phyloP scores from a whole-genome alignment of 352 stramenopile genomes.

The Paralagenidium karlingii region DNA sequence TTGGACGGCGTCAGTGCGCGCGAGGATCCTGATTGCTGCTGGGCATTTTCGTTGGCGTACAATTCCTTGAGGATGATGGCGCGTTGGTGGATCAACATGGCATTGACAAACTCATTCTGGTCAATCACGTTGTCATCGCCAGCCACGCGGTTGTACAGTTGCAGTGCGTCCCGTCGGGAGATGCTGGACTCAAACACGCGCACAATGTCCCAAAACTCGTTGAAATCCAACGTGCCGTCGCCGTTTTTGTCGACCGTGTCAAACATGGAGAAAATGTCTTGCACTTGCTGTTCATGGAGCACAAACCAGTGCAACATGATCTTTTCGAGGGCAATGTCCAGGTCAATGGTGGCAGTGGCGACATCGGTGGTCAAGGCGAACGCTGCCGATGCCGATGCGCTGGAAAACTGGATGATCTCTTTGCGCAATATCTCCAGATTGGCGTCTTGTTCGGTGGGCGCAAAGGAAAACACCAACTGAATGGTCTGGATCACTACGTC shows the following conservation, averaged over 20 bases:
- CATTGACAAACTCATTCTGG: slow-evolving; percentile 62
- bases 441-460: slow-evolving; percentile 19
- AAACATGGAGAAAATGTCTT: slow-evolving; percentile 69
- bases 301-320: slow-evolving; percentile 71
- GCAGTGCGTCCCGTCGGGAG: slow-evolving; percentile 38
- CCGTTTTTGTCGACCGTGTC: slow-evolving; percentile 48
- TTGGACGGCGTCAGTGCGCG: not conserved
- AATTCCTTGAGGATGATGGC: slow-evolving; percentile 48
- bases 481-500: slow-evolving; percentile 57
- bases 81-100: slow-evolving; percentile 64
- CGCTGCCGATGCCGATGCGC: slow-evolving; percentile 4
- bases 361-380: too few species aligned
- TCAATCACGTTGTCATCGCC: slow-evolving; percentile 69
- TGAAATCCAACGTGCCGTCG: slow-evolving; percentile 57
- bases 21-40: too few species aligned
- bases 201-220: slow-evolving; percentile 58
- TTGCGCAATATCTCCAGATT: slow-evolving; percentile 38
- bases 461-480: slow-evolving; percentile 65
- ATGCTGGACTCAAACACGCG: slow-evolving; percentile 46
- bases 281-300: slow-evolving; percentile 63
- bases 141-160: slow-evolving; percentile 47
- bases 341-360: slow-evolving; percentile 19
- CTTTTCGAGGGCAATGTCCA: slow-evolving; percentile 60
- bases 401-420: slow-evolving; percentile 24
- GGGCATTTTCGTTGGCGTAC: slow-evolving; percentile 14